Percentiles rank a stretch among this genome's conserved stretches.
Conservation (phyloP, 2,329 filamentous ascomycete species). For the Cryphonectria parasitica region DNA sequence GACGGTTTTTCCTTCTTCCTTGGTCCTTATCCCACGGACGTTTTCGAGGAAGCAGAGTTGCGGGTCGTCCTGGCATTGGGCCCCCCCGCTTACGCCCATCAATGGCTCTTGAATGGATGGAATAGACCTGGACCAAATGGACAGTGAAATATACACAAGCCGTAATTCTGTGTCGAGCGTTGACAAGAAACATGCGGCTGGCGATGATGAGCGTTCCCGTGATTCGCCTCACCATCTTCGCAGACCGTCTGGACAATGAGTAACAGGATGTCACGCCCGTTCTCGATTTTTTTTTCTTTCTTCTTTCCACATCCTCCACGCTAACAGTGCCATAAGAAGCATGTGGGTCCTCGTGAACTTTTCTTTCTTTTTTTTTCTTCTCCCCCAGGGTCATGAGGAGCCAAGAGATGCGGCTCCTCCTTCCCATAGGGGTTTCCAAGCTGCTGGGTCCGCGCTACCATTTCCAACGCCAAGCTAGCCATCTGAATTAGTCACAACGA, state of each 20-base stretch:
- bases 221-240: too few species aligned
- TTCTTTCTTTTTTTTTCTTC: not conserved
- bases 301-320: not conserved
- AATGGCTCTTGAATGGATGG: not conserved
- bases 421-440: not conserved
- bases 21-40: not conserved
- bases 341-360: not conserved
- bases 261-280: too few species aligned
- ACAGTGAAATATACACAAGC: too few species aligned
- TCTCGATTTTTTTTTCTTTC: not conserved
- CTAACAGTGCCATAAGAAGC: not conserved
- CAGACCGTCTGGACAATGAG: not conserved
- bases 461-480: not conserved
- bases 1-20: not conserved
- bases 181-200: not conserved
- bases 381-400: not conserved
- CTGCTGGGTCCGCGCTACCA: not conserved
- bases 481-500: not conserved
- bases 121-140: not conserved
- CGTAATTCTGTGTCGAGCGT: not conserved
- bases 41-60: not conserved
- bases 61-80: not conserved
- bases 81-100: not conserved
- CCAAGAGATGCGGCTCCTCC: constrained; percentile 4
- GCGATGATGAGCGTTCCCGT: not conserved